phyloP scores from a whole-genome alignment of 1,284 basidiomycete species.

The Volvariella volvacea region DNA sequence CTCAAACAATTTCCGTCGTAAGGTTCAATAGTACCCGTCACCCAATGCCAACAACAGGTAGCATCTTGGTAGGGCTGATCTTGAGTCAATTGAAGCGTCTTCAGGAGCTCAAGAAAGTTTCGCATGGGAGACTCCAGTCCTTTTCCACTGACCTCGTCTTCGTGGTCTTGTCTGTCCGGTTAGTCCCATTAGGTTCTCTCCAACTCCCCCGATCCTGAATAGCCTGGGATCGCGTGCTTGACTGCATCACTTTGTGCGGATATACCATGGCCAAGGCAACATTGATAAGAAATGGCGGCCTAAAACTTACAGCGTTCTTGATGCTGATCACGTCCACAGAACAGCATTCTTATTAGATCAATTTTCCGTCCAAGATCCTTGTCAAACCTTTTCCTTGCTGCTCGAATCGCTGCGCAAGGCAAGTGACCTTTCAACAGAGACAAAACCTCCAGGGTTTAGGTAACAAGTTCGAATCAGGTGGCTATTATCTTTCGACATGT shows the following conservation, averaged over 20 bases:
- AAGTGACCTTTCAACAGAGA: constrained; percentile 17
- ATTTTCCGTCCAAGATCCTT: constrained; percentile 16
- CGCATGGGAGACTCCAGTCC: constrained; percentile 1
- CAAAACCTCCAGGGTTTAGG: constrained; percentile 23
- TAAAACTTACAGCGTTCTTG: no score
- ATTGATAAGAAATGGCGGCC: constrained; percentile 5
- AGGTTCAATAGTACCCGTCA: no score
- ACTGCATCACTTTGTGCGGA: no score
- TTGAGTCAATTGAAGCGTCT: neutral
- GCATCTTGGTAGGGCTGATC: neutral
- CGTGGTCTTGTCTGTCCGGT: constrained; percentile 19
- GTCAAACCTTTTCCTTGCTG: constrained; percentile 15
- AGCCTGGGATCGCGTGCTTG: no score
- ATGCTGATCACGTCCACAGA: constrained; percentile 19
- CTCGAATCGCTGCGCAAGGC: constrained; percentile 18
- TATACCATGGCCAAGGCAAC: no score
- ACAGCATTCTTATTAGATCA: constrained; percentile 24
- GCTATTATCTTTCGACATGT: constrained; percentile 17
- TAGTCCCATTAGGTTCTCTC: constrained; percentile 2
- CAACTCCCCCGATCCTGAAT: no score
- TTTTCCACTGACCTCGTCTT: constrained; percentile 12
- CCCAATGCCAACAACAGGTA: no score
- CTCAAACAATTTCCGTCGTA: no score
- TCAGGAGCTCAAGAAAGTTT: constrained; percentile 5
- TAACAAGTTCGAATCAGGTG: neutral